Evolutionary conservation across 345 rosid species (phyloP).

Genomic region (Salix dunnii): DNA sequence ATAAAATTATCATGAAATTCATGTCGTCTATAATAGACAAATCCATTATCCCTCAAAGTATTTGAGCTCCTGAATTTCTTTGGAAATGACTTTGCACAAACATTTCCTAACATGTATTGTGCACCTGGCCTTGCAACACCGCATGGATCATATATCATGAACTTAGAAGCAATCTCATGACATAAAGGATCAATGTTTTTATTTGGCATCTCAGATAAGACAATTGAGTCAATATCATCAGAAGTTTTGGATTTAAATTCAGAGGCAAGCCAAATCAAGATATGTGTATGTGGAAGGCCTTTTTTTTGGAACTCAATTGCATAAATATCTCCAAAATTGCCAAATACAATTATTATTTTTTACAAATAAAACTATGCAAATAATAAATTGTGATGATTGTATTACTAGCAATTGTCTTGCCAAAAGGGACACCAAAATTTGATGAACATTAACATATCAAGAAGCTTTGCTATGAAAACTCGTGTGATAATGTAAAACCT

Average conservation of each 20-base stretch:
- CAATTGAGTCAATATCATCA: not conserved
- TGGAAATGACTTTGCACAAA: not conserved
- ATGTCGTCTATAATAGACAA: not conserved
- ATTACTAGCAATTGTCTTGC: not conserved
- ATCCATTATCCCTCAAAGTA: not conserved
- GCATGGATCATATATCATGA: not conserved
- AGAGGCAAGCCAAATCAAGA: not conserved
- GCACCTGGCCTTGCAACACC: not conserved
- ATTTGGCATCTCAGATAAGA: not conserved
- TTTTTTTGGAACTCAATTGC: constrained; percentile 4
- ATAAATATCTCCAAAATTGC: not conserved
- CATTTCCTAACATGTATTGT: not conserved
- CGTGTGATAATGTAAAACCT: no score
- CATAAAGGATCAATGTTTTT: not conserved
- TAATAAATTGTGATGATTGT: no score
- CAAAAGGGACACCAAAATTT: not conserved
- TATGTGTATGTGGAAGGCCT: not conserved
- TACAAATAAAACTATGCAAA: no score
- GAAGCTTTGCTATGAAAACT: not conserved
- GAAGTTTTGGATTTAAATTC: not conserved
- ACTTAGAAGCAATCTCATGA: not conserved
- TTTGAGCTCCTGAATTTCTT: not conserved
- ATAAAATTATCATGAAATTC: not conserved
- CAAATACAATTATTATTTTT: no score
- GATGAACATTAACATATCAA: not conserved